Base-by-base conservation (phyloP, 768 basidiomycete genomes). In the Xerocomellus dryophilus region DNA sequence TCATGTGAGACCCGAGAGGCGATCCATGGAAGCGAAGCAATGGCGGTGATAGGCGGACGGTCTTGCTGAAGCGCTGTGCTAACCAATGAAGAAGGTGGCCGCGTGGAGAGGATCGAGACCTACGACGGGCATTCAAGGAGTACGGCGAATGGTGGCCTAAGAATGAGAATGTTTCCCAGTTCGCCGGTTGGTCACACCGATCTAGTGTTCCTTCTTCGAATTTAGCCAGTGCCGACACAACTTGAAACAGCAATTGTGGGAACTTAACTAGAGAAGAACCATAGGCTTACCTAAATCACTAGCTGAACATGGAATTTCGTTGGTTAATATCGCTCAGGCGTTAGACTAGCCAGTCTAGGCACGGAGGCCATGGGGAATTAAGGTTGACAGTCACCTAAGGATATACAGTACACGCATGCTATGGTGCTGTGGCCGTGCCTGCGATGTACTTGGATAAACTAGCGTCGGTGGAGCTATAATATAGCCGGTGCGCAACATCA, bases 401-500 rank as follows among this genome's bases (percentile, higher is more conserved):
- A 11, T 53, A 49, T 27, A 41, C 10, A n/a, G 25, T 54, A 18
- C 42, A 9, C 27, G 11, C 40, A 7, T 32, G 32, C 25, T 50
- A 58, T 11, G 25, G 57, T 11, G 31, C 31, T 29, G 44, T 42
- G 51, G 40, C n/a, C 17, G 54, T 29, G 38, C 52, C 50, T 34
- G 54, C 25, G 7, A 11, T 42, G 38, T 43, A 20, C 14, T 44
- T 27, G 7, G 59, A 45, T 21, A 47, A 53, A 47, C 31, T 44
- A 25, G 50, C 51, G 56, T 60, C 51, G 51, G 65, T 57, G 35
- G 84, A 79, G 65, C 81, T 83, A 74, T 92, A 97, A 70, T 98
- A 97, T 31, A 98, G 74, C 61, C 95, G 80, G 40, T 81, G 80
- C 5, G 92, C 94, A 48, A 98, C 86, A 60, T 97, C 92, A 35